Evolutionary conservation across 805 yeast genomes (phyloP).

Genomic region (Saccharomycopsis javanensis): DNA sequence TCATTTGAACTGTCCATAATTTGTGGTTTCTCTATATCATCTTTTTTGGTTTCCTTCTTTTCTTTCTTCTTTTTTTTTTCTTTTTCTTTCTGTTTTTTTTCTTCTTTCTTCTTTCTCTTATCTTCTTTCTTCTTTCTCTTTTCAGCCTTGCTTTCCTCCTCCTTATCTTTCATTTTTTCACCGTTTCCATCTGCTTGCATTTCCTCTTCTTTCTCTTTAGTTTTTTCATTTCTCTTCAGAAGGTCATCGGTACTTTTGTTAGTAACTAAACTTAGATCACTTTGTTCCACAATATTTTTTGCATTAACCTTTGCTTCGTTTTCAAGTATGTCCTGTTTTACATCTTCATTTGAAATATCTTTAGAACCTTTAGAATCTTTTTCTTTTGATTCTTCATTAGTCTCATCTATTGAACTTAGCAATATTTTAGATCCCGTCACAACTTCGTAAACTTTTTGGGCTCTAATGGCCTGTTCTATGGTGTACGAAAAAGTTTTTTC

Average conservation of each 20-base stretch:
- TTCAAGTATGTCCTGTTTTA: too few species aligned
- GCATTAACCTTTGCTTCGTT: too few species aligned
- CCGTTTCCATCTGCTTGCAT: conserved; percentile 3
- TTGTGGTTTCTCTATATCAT: conserved; percentile 16
- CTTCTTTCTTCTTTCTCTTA: conserved; percentile 16
- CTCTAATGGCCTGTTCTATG: conserved; percentile 31
- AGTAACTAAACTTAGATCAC: neutral
- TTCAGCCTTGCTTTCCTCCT: neutral
- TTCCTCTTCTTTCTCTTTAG: neutral
- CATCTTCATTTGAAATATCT: neutral
- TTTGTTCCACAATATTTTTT: neutral
- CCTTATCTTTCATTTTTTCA: neutral
- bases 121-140: conserved; percentile 17
- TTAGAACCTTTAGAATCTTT: neutral
- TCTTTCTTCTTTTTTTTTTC: conserved; percentile 12
- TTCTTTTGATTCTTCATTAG: conserved; percentile 8
- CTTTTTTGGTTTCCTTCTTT: conserved; percentile 16
- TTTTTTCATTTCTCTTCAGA: neutral
- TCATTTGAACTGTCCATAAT: neutral
- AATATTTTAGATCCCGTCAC: conserved; percentile 30
- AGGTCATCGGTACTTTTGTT: too few species aligned
- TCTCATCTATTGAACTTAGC: conserved; percentile 23
- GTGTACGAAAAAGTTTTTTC: conserved; percentile 24
- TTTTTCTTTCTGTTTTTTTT: conserved; percentile 11
- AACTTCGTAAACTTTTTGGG: conserved; percentile 28